These are phyloP conservation scores for Gloeopeniophorella convolvens DNA, from an alignment of 768 basidiomycete genomes.

Conservation along the genomic window DNA sequence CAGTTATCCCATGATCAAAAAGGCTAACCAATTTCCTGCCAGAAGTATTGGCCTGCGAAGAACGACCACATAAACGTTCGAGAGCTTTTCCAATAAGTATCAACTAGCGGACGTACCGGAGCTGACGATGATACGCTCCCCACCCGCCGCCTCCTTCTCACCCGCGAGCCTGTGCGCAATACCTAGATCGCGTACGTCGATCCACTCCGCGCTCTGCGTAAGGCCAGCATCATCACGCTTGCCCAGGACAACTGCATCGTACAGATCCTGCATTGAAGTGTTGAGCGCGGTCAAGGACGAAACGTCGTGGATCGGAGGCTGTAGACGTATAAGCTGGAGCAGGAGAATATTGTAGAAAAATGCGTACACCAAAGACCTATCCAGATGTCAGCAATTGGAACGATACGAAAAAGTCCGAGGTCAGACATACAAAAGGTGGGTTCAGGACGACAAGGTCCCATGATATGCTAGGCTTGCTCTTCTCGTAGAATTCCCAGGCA, in stretches of 20 bases:
- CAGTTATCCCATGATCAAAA: too few relatives aligned
- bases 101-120: neutral
- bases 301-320: neutral
- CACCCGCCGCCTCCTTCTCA: neutral
- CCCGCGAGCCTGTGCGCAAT: neutral
- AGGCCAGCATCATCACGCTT: neutral
- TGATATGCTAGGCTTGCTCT: slow-evolving; percentile 28
- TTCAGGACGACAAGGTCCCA: slow-evolving; percentile 37
- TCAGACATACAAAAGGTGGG: slow-evolving; percentile 33
- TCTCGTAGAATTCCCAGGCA: slow-evolving; percentile 28
- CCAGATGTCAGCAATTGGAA: neutral
- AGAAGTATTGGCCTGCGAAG: neutral
- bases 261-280: neutral
- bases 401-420: neutral
- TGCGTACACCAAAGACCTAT: neutral
- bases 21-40: neutral
- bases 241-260: neutral
- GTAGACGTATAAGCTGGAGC: neutral
- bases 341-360: neutral
- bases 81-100: too few relatives aligned
- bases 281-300: neutral
- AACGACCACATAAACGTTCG: neutral
- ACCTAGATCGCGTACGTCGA: neutral
- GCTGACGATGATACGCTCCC: neutral
- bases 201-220: neutral